These are phyloP conservation scores for Aspergillus hiratsukae DNA, from an alignment of 2,329 filamentous ascomycete species.

Conservation along the genomic window DNA sequence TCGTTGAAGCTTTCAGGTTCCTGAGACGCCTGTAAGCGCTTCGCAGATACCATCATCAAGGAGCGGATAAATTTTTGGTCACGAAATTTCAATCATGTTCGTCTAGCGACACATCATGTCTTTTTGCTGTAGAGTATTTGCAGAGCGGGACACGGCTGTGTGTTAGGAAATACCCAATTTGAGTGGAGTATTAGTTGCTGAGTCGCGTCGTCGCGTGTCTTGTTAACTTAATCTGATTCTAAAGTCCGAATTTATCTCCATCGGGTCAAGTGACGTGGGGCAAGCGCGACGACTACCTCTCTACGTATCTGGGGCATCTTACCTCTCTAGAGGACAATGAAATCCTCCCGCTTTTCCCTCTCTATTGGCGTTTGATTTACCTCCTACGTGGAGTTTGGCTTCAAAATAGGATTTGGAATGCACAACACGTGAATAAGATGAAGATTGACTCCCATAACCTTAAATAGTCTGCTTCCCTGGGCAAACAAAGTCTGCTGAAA, in stretches of 20 bases:
- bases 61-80: not conserved
- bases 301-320: too few species aligned
- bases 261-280: not conserved
- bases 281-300: not conserved
- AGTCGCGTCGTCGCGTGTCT: conserved; percentile 13
- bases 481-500: not conserved
- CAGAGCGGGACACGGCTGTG: not conserved
- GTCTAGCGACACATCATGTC: not conserved
- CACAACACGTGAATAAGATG: not conserved
- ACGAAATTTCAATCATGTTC: not conserved
- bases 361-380: not conserved
- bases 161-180: not conserved
- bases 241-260: not conserved
- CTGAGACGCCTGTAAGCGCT: conserved; percentile 32
- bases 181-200: not conserved
- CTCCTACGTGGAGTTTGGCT: not conserved
- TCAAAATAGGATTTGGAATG: not conserved
- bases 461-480: not conserved
- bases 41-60: conserved; percentile 38
- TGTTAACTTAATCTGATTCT: not conserved
- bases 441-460: not conserved
- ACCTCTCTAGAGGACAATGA: not conserved
- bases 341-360: not conserved
- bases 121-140: not conserved
- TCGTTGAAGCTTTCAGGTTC: conserved; percentile 30